phyloP scores from a whole-genome alignment of 2,329 filamentous ascomycete species.

The Monilinia polystroma region DNA sequence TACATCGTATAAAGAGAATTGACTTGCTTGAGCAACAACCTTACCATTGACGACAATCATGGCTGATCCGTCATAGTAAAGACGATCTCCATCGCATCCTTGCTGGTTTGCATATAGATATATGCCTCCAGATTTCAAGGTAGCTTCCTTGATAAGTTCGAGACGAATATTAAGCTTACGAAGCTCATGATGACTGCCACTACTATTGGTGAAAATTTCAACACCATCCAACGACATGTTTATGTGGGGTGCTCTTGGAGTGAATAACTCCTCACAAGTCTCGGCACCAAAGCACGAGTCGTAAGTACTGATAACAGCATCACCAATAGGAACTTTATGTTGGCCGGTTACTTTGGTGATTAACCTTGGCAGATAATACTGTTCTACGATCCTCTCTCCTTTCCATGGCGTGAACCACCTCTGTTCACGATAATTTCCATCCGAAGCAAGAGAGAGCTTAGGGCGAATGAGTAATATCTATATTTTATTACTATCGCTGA shows the following conservation, averaged over 20 bases:
- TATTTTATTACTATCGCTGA: background rate
- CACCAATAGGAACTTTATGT: conserved; percentile 56
- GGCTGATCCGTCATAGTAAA: conserved; percentile 56
- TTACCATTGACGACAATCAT: conserved; percentile 61
- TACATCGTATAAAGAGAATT: conserved; percentile 51
- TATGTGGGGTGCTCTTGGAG: conserved; percentile 49
- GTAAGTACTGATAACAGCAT: conserved; percentile 50
- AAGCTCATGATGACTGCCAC: conserved; percentile 66
- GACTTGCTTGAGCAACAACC: conserved; percentile 58
- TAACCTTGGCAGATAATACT: conserved; percentile 62
- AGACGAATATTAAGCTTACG: conserved; percentile 65
- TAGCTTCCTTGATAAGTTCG: conserved; percentile 65
- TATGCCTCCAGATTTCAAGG: conserved; percentile 58
- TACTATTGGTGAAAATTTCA: conserved; percentile 71
- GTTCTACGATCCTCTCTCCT: conserved; percentile 56
- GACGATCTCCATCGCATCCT: conserved; percentile 58
- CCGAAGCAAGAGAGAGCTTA: conserved; percentile 69
- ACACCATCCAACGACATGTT: conserved; percentile 66
- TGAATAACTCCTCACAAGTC: conserved; percentile 67
- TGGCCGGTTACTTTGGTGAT: conserved; percentile 52
- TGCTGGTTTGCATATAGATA: conserved; percentile 63
- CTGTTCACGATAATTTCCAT: conserved; percentile 65
- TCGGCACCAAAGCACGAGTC: conserved; percentile 65
- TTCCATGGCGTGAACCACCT: conserved; percentile 64
- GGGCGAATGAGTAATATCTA: conserved; percentile 71